Evolutionary conservation across 2,329 filamentous ascomycete genomes (phyloP).

Genomic region (Fusarium cyanostomum): DNA sequence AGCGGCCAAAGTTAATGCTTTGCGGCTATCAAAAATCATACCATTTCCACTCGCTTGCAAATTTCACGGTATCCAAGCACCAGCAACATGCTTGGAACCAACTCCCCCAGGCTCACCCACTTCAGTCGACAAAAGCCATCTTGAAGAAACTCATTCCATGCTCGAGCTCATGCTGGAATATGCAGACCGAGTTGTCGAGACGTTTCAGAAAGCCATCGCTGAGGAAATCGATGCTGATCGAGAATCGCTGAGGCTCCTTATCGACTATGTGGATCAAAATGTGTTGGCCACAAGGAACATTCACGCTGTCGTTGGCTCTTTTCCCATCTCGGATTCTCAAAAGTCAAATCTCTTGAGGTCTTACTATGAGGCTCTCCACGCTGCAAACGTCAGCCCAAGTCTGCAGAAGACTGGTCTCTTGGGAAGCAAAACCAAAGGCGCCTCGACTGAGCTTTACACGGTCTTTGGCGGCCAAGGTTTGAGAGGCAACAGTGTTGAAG

Average conservation of each 20-base stretch:
- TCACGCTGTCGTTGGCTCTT: neutral
- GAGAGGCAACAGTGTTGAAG: conserved; percentile 1
- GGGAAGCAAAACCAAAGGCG: neutral
- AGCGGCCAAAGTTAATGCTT: neutral
- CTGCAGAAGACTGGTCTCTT: conserved; percentile 10
- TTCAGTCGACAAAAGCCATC: neutral
- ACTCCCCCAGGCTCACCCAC: conserved; percentile 7
- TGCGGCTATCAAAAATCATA: neutral
- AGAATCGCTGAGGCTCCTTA: neutral
- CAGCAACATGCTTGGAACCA: neutral
- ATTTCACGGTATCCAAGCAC: neutral
- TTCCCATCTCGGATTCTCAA: neutral
- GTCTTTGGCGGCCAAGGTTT: conserved; percentile 21
- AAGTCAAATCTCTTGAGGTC: conserved; percentile 5
- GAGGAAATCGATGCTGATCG: neutral
- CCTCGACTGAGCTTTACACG: neutral
- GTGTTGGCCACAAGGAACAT: conserved; percentile 4
- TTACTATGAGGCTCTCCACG: conserved; percentile 14
- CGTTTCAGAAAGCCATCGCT: neutral
- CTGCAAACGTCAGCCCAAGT: neutral
- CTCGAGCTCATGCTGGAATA: conserved; percentile 9
- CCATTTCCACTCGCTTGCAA: neutral
- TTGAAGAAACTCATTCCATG: neutral
- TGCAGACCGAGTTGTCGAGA: neutral
- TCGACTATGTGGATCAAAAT: conserved; percentile 7